phyloP scores from a whole-genome alignment of 2,329 filamentous ascomycete species.

The Aspergillus sojae region DNA sequence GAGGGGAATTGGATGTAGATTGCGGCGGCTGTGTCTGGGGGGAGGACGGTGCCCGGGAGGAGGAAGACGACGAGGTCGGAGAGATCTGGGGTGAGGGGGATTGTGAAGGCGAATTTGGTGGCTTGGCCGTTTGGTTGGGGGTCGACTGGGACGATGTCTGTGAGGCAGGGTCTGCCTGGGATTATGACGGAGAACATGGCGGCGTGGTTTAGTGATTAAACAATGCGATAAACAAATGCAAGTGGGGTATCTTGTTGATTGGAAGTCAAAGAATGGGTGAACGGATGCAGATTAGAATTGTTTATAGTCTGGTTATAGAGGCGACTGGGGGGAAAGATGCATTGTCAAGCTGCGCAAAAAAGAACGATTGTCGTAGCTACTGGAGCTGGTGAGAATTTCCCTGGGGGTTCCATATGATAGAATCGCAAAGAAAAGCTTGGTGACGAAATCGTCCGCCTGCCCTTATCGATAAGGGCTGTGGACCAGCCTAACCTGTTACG shows the following conservation, averaged over 20 bases:
- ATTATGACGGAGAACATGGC: constrained; percentile 65
- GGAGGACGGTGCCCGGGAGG: constrained; percentile 74
- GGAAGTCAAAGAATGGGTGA: not conserved
- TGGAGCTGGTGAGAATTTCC: constrained; percentile 19
- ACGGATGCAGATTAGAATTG: not conserved
- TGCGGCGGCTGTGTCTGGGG: constrained; percentile 76
- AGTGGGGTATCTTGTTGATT: not conserved
- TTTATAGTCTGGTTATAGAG: not conserved
- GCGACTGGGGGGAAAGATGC: not conserved
- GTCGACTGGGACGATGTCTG: constrained; percentile 54
- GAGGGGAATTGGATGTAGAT: constrained; percentile 82
- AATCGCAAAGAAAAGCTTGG: constrained; percentile 26
- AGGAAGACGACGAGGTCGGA: constrained; percentile 86
- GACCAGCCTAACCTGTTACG: not conserved
- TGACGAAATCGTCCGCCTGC: constrained; percentile 30
- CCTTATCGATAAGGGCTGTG: constrained; percentile 35
- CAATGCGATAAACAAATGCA: not conserved
- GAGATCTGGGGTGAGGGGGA: constrained; percentile 63
- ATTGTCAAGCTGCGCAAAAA: not conserved
- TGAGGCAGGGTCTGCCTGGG: constrained; percentile 62
- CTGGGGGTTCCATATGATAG: constrained; percentile 24
- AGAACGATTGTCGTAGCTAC: not conserved
- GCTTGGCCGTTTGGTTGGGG: constrained; percentile 57
- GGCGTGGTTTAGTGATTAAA: not conserved
- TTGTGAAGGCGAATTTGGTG: constrained; percentile 68